phyloP scores from a whole-genome alignment of 306 rosid species.

The Acacia acuminata region DNA sequence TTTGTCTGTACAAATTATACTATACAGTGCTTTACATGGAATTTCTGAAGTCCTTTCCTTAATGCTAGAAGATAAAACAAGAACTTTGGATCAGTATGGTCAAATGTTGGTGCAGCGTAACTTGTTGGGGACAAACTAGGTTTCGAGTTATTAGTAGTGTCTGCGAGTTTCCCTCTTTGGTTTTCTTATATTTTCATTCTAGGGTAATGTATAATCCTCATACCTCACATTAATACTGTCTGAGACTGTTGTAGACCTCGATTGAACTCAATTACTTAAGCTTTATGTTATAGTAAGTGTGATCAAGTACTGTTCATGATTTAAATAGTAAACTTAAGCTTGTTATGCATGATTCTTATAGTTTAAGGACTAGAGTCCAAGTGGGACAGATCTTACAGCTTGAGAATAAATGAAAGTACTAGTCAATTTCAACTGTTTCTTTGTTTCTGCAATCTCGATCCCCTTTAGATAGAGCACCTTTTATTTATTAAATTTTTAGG shows the following conservation, averaged over 20 bases:
- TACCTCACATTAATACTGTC: background rate
- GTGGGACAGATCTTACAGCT: constrained; percentile 27
- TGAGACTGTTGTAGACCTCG: background rate
- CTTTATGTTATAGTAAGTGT: background rate
- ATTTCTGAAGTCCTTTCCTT: background rate
- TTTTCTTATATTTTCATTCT: background rate
- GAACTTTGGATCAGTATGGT: background rate
- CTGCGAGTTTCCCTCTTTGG: background rate
- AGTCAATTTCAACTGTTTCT: constrained; percentile 7
- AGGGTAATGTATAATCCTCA: background rate
- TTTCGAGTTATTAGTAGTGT: background rate
- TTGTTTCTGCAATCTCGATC: constrained; percentile 5
- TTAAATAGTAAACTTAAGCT: constrained; percentile 8
- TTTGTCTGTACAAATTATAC: background rate
- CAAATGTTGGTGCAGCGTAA: background rate
- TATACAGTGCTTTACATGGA: background rate
- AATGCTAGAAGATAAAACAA: background rate
- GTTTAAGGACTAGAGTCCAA: constrained; percentile 25
- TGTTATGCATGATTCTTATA: constrained; percentile 1
- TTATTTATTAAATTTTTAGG: background rate
- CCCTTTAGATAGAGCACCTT: background rate
- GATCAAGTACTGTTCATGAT: background rate
- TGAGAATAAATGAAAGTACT: constrained; percentile 9
- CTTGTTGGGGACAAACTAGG: background rate
- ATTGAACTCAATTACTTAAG: background rate